Base-by-base conservation (phyloP, 1,284 basidiomycete genomes). In the Sanguinoderma infundibulare region DNA sequence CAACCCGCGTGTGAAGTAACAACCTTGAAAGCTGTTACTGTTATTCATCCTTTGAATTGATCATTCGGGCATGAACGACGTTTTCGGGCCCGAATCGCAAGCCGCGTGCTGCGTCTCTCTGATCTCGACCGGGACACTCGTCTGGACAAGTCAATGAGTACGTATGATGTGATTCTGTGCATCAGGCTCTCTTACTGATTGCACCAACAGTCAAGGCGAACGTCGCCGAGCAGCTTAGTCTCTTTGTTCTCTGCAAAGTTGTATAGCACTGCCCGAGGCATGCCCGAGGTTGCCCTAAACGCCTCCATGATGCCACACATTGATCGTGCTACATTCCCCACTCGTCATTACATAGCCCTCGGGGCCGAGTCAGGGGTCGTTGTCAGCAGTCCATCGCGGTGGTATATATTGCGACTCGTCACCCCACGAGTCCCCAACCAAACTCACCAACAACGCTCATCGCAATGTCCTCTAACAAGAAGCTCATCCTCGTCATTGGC, bases 401-500 rank as follows among this genome's bases (percentile, higher is more conserved):
- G 24, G 42, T 46, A 46, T 46, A 46, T 28, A 26, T 46, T 46
- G 24, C 20, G 24, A 26, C 15, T 12, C 14, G 14, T 46, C 24
- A 15, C 2, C 24, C 24, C 2, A n/a, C 26, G 10, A 44, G 24
- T 17, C 24, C 42, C 22, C 14, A 46, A n/a, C n/a, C 14, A 26
- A 26, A 46, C 17, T 3, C n/a, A n/a, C 42, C 20, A 26, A 26
- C 42, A 6, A 28, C 24, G n/a, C 14, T 6, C 38, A n/a, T 20
- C 46, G 17, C 46, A 32, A 52, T 47, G 35, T 20, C 35, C 20
- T 36, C 50, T 8, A 30, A 46, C 42, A 69, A 74, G 66, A 81
- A 82, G 69, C 66, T 79, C 62, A 81, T 84, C 62, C 76, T 82
- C 57, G 79, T 83, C 57, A 76, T 83, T 38, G 81, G 83, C 46